A percentile compares a stretch with the other conserved stretches of the same genome.
Conservation (phyloP, 1,284 basidiomycete genomes). For the Xanthoconium separans region DNA sequence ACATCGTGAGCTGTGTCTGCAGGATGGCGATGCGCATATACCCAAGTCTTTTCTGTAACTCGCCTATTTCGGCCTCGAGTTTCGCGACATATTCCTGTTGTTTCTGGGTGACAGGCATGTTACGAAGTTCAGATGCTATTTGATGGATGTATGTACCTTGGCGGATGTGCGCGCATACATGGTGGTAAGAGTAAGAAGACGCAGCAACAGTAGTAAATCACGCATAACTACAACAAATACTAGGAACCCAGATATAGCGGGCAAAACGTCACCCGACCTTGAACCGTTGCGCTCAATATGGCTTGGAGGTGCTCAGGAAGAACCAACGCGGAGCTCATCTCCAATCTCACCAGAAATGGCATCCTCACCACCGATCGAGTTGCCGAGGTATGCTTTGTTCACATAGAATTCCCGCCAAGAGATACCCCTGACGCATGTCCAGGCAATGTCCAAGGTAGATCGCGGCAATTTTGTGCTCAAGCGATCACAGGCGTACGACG, state of each 20-base stretch:
- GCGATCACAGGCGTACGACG: slow-evolving; percentile 63
- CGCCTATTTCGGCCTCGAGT: slow-evolving; percentile 53
- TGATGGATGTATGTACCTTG: slow-evolving; percentile 21
- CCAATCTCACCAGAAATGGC: slow-evolving; percentile 56
- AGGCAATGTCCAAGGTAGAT: slow-evolving; percentile 77
- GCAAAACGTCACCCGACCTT: neutral
- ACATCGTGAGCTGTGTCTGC: neutral
- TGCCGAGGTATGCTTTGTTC: slow-evolving; percentile 37
- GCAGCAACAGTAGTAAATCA: slow-evolving; percentile 7
- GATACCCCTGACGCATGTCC: neutral
- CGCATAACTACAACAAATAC: slow-evolving; percentile 16
- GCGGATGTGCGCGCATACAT: slow-evolving; percentile 33
- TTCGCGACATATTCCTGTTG: slow-evolving; percentile 52
- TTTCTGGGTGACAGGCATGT: slow-evolving; percentile 38
- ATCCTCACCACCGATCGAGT: slow-evolving; percentile 60
- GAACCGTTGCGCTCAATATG: slow-evolving; percentile 42
- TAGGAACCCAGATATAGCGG: neutral
- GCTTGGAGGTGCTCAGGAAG: slow-evolving; percentile 78
- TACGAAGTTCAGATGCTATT: neutral
- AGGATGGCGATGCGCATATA: slow-evolving; percentile 29
- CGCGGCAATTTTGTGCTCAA: slow-evolving; percentile 69
- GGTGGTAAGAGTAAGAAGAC: neutral
- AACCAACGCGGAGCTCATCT: slow-evolving; percentile 70
- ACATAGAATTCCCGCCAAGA: neutral
- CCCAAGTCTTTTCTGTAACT: slow-evolving; percentile 56